Percentiles rank a stretch among this genome's conserved stretches.
Evolutionary conservation across 1,284 basidiomycete genomes (phyloP).

Genomic region (Phylloporus sp.): DNA sequence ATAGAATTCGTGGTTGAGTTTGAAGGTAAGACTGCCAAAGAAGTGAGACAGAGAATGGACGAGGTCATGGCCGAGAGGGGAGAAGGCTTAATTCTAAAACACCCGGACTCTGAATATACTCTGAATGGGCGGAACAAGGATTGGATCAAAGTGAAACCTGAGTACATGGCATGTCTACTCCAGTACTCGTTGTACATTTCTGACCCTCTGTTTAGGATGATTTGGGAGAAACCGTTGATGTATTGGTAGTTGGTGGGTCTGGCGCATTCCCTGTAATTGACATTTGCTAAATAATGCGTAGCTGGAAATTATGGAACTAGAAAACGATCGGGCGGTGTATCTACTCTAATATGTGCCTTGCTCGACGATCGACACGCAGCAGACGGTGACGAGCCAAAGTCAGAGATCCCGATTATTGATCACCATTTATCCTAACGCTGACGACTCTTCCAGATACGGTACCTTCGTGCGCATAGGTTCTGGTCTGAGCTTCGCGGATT

Average conservation of each 20-base stretch:
- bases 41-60: conserved; percentile 82
- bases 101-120: conserved; percentile 79
- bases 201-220: conserved; percentile 66
- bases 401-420: conserved; percentile 21
- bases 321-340: conserved; percentile 80
- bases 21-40: conserved; percentile 78
- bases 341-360: conserved; percentile 80
- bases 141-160: conserved; percentile 96
- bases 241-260: conserved; percentile 82
- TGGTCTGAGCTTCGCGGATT: conserved; percentile 85
- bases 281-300: conserved; percentile 33
- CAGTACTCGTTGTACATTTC: background rate
- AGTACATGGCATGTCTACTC: conserved; percentile 77
- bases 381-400: conserved; percentile 73
- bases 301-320: conserved; percentile 80
- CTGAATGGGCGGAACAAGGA: conserved; percentile 86
- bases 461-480: conserved; percentile 88
- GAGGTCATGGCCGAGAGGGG: conserved; percentile 83
- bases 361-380: conserved; percentile 68
- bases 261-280: background rate
- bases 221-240: conserved; percentile 88
- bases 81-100: conserved; percentile 92
- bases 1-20: conserved; percentile 81
- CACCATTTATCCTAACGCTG: background rate
- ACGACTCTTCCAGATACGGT: conserved; percentile 60